These are phyloP conservation scores for Pneumocystis carinii DNA, from an alignment of 1,139 yeast genomes.

Conservation along the genomic window DNA sequence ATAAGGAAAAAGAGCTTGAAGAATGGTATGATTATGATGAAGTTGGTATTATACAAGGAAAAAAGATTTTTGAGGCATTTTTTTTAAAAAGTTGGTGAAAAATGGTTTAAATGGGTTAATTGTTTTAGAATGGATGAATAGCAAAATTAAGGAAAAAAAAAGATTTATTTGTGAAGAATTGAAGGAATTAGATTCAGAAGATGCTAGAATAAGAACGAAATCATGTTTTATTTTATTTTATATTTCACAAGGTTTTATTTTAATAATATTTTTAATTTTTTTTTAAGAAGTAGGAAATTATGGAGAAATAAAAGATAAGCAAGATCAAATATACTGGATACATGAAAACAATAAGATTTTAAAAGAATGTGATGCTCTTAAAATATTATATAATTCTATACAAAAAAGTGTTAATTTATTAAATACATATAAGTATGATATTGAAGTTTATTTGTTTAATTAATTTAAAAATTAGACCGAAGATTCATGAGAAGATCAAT, in stretches of 20 bases:
- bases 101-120: background rate
- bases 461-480: constrained; percentile 10
- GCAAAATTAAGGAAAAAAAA: background rate
- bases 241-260: constrained; percentile 3
- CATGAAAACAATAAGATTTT: constrained; percentile 20
- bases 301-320: constrained; percentile 21
- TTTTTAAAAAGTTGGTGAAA: constrained; percentile 17
- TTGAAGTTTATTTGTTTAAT: background rate
- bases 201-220: background rate
- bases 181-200: background rate
- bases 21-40: constrained; percentile 26
- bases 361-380: constrained; percentile 17
- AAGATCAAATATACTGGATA: constrained; percentile 30
- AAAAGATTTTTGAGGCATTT: constrained; percentile 5
- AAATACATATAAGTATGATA: background rate
- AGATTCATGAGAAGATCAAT: constrained; percentile 11
- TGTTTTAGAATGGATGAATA: background rate
- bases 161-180: constrained; percentile 4
- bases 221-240: background rate
- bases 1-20: constrained; percentile 19
- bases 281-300: constrained; percentile 26
- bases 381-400: constrained; percentile 16
- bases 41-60: constrained; percentile 19
- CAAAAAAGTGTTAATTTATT: constrained; percentile 10
- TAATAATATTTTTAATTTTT: constrained; percentile 15